Conservation (phyloP, 2,329 filamentous ascomycete genomes). For the Epichloe bromicola region DNA sequence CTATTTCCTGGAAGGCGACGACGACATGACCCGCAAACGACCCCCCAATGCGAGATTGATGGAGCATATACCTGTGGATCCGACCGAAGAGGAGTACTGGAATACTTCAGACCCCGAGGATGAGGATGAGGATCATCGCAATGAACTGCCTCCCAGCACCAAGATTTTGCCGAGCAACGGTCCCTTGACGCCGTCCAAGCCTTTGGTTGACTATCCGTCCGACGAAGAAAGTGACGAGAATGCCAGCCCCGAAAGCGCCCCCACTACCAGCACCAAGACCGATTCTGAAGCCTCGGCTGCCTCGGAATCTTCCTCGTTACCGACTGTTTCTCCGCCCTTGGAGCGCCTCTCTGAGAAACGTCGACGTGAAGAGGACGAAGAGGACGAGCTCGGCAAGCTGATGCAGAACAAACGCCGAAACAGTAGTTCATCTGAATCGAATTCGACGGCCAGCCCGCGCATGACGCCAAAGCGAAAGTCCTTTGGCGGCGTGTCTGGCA, state of each 20-base stretch:
- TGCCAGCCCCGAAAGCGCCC: constrained; percentile 42
- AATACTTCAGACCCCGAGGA: constrained; percentile 81
- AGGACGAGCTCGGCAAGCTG: constrained; percentile 81
- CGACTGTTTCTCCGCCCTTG: constrained; percentile 40
- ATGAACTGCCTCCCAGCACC: constrained; percentile 14
- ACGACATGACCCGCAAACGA: constrained; percentile 34
- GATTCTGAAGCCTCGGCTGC: constrained; percentile 22
- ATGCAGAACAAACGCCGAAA: constrained; percentile 51
- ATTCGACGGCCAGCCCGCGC: constrained; percentile 22
- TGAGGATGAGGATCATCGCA: constrained; percentile 37
- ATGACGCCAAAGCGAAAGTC: constrained; percentile 23
- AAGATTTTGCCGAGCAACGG: constrained; percentile 42
- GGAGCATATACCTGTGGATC: constrained; percentile 61
- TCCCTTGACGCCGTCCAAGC: constrained; percentile 48
- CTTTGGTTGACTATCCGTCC: constrained; percentile 82
- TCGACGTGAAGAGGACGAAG: constrained; percentile 75
- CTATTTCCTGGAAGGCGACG: constrained; percentile 60
- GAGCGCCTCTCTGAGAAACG: constrained; percentile 82
- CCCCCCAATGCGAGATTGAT: constrained; percentile 45
- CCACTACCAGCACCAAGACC: constrained; percentile 17
- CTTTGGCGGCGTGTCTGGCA: constrained; percentile 28
- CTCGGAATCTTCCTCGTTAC: constrained; percentile 11
- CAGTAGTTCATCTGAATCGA: constrained; percentile 37
- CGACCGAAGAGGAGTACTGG: constrained; percentile 87
- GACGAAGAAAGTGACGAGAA: constrained; percentile 59